phyloP scores from a whole-genome alignment of 2,329 filamentous ascomycete genomes.

The Fusarium devonianum region DNA sequence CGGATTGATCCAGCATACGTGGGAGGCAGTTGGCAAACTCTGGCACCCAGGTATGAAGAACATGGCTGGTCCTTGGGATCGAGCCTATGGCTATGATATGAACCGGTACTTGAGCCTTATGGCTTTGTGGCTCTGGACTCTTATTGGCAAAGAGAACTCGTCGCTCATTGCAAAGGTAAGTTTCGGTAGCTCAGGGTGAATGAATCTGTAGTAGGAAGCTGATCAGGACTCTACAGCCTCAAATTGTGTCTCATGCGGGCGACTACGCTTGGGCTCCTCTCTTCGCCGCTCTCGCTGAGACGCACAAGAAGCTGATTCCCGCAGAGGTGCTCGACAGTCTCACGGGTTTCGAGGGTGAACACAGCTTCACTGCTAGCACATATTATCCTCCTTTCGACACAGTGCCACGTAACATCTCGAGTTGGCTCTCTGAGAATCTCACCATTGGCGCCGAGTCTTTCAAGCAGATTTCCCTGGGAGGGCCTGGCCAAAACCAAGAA shows the following conservation, averaged over 20 bases:
- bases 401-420: constrained; percentile 63
- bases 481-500: constrained; percentile 57
- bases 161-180: constrained; percentile 46
- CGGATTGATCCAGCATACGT: constrained; percentile 60
- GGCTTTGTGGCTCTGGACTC: constrained; percentile 64
- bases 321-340: constrained; percentile 51
- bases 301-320: constrained; percentile 56
- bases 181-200: background rate
- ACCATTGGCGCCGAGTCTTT: constrained; percentile 68
- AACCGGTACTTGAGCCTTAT: constrained; percentile 66
- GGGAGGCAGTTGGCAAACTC: constrained; percentile 58
- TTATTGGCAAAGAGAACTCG: constrained; percentile 58
- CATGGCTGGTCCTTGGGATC: constrained; percentile 70
- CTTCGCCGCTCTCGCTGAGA: constrained; percentile 60
- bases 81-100: constrained; percentile 70
- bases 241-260: constrained; percentile 64
- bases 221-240: constrained; percentile 44
- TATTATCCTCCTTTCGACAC: constrained; percentile 67
- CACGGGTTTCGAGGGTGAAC: constrained; percentile 59
- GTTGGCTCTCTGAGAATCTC: constrained; percentile 63
- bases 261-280: constrained; percentile 67
- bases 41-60: constrained; percentile 68
- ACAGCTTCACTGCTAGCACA: constrained; percentile 58
- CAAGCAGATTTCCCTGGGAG: constrained; percentile 62
- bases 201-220: background rate